Conservation (phyloP, 2,329 filamentous ascomycete genomes). For the Fusarium dimerum region DNA sequence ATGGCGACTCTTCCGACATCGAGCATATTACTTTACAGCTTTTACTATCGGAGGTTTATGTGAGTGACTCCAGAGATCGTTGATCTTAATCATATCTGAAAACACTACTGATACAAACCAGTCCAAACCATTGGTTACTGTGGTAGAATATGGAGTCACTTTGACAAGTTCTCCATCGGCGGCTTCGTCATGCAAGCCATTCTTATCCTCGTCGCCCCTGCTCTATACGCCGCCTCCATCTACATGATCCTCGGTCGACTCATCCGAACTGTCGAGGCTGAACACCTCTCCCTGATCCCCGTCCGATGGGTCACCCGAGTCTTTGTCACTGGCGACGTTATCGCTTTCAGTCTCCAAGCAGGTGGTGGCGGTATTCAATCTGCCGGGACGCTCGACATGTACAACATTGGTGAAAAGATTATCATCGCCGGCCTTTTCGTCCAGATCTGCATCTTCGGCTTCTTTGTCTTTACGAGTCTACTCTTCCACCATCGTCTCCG, state of each 20-base stretch:
- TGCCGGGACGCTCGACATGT: not conserved
- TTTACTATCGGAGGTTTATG: conserved; percentile 4
- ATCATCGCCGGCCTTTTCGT: conserved; percentile 1
- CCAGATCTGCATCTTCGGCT: not conserved
- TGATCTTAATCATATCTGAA: not conserved
- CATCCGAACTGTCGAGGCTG: not conserved
- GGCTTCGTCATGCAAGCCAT: conserved; percentile 3
- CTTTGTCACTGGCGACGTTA: not conserved
- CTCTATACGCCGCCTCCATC: conserved; percentile 5
- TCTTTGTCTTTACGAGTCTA: not conserved
- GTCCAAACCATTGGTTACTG: conserved; percentile 2
- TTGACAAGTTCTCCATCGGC: not conserved
- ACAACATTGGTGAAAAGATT: not conserved
- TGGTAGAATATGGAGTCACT: conserved; percentile 1
- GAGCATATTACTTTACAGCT: not conserved
- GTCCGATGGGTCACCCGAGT: not conserved
- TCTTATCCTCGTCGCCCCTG: conserved; percentile 5
- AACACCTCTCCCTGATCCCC: not conserved
- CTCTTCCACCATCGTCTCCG: not conserved
- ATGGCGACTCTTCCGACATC: not conserved
- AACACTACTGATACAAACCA: not conserved
- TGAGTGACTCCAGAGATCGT: not conserved
- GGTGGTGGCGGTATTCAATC: conserved; percentile 1
- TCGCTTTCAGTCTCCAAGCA: not conserved
- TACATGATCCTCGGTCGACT: conserved; percentile 1